Evolutionary conservation across 2,329 filamentous ascomycete genomes (phyloP), one percentile per base, ranked within the genome.

Genomic region (Colletotrichum chlorophyti): DNA sequence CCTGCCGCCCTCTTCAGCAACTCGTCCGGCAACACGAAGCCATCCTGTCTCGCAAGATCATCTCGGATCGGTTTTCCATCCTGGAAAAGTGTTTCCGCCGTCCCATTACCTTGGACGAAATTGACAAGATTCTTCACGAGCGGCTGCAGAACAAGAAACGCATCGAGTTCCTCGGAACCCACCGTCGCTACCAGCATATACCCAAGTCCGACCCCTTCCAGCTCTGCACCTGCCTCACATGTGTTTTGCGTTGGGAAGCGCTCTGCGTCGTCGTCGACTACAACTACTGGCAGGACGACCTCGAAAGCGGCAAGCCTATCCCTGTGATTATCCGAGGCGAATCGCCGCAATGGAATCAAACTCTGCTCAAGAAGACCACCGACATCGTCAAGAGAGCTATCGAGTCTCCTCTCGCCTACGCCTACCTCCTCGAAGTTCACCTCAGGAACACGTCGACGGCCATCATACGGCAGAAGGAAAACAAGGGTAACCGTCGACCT

Each of bases 191-290:
- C 63, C 79, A 81, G 59, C 82, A 86, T 64, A 73, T 86, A 17
- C 71, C 71, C 34, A 62, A 72, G 1, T 77, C 79, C 0, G 76
- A 86, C 60, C 72, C 75, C 1, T 49, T 66, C 10, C 65, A 76
- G n/a, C 69, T 83, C 4, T 87, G 84, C 70, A 83, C 81, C 1
- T 87, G 84, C 64, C 68, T 83, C 23, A 82, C 80, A 1, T 87
- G 84, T 65, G 69, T 83, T 38, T 65, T 84, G 32, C 75, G 79
- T 3, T 87, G 84, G 84, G 83, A 83, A 62, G 78, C 81, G 12
- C 75, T 87, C 6, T 77, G 77, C 57, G 64, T 85, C 0, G 70
- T 78, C 11, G 75, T 86, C 10, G 84, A 87, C 64, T 82, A 86
- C 63, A 77, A 81, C 0, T 73, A 82, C 64, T 87, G 83, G 79